Percentiles rank a stretch among this genome's conserved stretches.
phyloP scores from a whole-genome alignment of 2,329 filamentous ascomycete genomes.

The Lecanosticta acicola region DNA sequence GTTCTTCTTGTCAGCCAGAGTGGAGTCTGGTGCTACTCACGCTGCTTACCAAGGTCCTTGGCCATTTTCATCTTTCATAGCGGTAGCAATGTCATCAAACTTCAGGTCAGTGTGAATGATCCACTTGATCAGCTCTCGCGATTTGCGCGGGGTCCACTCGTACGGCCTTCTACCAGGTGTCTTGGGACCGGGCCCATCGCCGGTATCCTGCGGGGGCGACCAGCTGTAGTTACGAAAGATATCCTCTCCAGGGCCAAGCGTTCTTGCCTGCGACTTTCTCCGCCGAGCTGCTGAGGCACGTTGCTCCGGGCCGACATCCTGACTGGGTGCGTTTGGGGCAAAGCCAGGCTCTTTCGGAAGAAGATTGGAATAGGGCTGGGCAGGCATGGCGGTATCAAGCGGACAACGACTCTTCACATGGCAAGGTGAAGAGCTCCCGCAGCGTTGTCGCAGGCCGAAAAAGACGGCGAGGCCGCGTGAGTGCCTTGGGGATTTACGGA shows the following conservation, averaged over 20 bases:
- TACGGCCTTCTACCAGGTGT: slow-evolving; percentile 6
- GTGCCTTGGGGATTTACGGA: too few species aligned
- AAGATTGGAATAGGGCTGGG: background rate
- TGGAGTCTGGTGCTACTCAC: background rate
- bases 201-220: background rate
- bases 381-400: background rate
- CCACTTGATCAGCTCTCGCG: slow-evolving; percentile 8
- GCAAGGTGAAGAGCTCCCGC: background rate
- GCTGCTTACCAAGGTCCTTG: slow-evolving; percentile 6
- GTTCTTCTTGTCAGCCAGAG: background rate
- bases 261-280: background rate
- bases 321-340: background rate
- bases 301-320: background rate
- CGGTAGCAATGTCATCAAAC: slow-evolving; percentile 8
- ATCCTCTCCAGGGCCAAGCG: slow-evolving; percentile 1
- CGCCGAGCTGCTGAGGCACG: background rate
- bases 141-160: slow-evolving; percentile 6
- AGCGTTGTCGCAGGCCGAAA: background rate
- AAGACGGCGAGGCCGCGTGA: too few species aligned
- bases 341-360: background rate
- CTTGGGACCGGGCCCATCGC: background rate
- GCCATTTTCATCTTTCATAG: slow-evolving; percentile 4
- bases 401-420: background rate
- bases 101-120: slow-evolving; percentile 11
- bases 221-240: slow-evolving; percentile 8